Conservation (phyloP, 2,329 filamentous ascomycete genomes). For the Dactylellina cionopaga region DNA sequence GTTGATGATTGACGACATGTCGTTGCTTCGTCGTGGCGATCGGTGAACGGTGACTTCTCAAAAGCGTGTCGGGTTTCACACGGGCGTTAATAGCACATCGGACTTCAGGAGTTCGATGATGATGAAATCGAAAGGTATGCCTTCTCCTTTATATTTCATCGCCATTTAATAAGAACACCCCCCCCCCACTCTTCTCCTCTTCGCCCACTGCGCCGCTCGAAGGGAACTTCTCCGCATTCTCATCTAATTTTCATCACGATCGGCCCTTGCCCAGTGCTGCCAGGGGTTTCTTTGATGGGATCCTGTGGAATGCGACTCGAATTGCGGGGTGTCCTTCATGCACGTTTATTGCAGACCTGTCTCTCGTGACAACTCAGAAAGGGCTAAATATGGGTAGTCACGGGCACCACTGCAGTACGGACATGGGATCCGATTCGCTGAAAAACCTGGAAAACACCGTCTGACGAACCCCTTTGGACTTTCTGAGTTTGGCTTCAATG, state of each 20-base stretch:
- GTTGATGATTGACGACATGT: slow-evolving; percentile 41
- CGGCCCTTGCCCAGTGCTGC: slow-evolving; percentile 32
- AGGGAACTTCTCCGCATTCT: slow-evolving; percentile 44
- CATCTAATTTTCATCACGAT: slow-evolving; percentile 34
- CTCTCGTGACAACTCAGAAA: slow-evolving; percentile 19
- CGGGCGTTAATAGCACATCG: too few relatives aligned
- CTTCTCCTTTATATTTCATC: background rate
- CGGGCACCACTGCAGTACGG: slow-evolving; percentile 13
- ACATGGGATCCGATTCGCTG: slow-evolving; percentile 20
- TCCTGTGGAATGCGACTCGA: slow-evolving; percentile 17
- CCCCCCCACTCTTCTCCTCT: slow-evolving; percentile 2
- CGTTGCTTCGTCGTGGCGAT: background rate
- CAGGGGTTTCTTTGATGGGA: slow-evolving; percentile 11
- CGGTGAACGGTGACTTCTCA: too few relatives aligned
- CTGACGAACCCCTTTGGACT: background rate
- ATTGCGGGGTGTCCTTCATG: slow-evolving; percentile 38
- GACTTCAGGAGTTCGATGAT: too few relatives aligned
- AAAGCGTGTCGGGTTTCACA: too few relatives aligned
- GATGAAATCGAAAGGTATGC: too few relatives aligned
- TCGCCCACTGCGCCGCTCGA: background rate
- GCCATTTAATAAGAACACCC: too few relatives aligned
- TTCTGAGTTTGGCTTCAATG: background rate
- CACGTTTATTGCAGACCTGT: slow-evolving; percentile 22
- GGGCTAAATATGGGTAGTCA: slow-evolving; percentile 15
- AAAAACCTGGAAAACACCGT: background rate